Evolutionary conservation across 768 basidiomycete genomes (phyloP), one percentile per base, ranked within the genome.

Genomic region (Amanita muscaria): DNA sequence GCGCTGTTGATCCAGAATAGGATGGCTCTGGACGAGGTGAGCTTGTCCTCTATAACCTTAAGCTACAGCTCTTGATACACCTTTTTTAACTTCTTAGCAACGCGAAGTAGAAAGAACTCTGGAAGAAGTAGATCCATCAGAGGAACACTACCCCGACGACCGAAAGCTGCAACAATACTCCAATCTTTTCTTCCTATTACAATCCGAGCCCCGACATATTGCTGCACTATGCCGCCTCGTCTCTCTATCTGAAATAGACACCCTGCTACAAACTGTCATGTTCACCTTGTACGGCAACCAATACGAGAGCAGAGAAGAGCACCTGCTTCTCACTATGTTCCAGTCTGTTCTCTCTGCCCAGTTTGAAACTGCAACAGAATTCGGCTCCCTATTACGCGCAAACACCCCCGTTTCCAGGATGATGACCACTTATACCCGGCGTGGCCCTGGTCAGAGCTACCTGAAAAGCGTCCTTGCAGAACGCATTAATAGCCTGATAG

Each of bases 401-500:
- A 99, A 99, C 65, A 99, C 96, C 40, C 96, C 96, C 37, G 96
- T 99, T 18, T 97, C 92, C 39, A 84, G 96, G 30, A 99, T 99
- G 96, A 99, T 99, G 96, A 99, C 96, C 35, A 98, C 96, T 15
- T 99, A 99, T 66, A 98, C 96, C 42, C 88, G 96, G 49, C 86
- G 96, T 44, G 96, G 96, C 47, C 96, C 96, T 1, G 96, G 96
- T 46, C 96, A 98, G 64, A 92, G 90, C 56, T 99, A 98, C 63
- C 80, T 99, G 52, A 99, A 99, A 73, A 84, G 86, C 51, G 93
- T 98, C 22, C 74, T 99, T 37, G 93, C 96, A 19, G 96, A 99
- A 59, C 82, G 94, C 52, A 98, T 99, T 66, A 98, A 99, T 67
- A 91, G 89, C 56, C 70, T 99, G 52, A 98, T 99, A 56, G 96